Base-by-base conservation (phyloP, 2,329 filamentous ascomycete species). In the Fusarium palustre region DNA sequence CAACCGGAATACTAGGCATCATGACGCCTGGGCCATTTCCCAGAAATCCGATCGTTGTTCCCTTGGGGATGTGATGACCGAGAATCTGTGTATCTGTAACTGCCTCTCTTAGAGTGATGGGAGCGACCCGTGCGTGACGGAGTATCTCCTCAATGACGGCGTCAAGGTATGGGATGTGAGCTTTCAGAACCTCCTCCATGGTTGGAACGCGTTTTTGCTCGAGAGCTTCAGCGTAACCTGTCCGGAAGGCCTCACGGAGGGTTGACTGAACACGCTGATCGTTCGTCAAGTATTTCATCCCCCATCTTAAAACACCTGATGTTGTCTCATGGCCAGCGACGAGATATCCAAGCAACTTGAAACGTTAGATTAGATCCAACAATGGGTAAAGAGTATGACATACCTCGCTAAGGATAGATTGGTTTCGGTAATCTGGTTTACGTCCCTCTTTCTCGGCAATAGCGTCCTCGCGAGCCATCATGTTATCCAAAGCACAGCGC, bases 111-210 rank as follows among this genome's bases (percentile, higher is more conserved):
- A 75, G 47, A 1, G 79, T 64, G 3, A 76, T 49, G 1, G 76
- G 59, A 2, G 75, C 75, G 10, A 74, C 69, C 5, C 73, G 69
- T 2, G 72, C 64, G 22, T 69, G 47, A 1, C 81, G 76, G 1
- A 81, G 68, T 0, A 75, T 70, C 58, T 83, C 80, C 54, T 81
- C 79, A 3, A 81, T 64, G 4, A 77, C 71, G 7, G 79, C 79
- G 36, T 82, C 80, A 1, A 82, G 75, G 61, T 80, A 81, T 1
- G 77, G 76, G 2, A 79, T 64, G 0, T 72, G 62, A 5, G 70
- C 52, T n/a, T 53, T 54, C 1, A 59, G 59, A 2, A 81, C 74
- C 63, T 81, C 79, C 3, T 67, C 33, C 3, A 71, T 65, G 0
- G 70, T 73, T 2, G 77, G 79, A 5, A 60, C 22, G 2, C 78